Conservation (phyloP, 106 monocot genomes). For the Apostasia ramifera region DNA sequence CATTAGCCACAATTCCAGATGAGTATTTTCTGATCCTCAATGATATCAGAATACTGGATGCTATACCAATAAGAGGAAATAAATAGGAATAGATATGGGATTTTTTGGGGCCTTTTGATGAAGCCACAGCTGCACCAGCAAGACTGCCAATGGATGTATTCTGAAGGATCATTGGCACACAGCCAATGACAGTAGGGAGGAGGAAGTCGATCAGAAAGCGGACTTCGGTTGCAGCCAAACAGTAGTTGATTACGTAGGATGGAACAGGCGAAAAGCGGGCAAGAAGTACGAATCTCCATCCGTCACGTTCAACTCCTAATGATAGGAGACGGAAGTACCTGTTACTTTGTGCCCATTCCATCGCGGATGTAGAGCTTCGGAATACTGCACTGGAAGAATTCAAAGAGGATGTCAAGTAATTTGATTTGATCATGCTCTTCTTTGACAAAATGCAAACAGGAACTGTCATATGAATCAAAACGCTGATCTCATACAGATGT, state of each 20-base stretch:
- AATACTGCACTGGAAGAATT: slow-evolving; percentile 51
- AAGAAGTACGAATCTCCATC: slow-evolving; percentile 91
- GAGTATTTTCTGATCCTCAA: slow-evolving; percentile 83
- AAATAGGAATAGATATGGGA: slow-evolving; percentile 49
- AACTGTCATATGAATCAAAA: not conserved
- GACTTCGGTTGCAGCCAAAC: slow-evolving; percentile 79
- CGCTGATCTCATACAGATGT: not conserved
- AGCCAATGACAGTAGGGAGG: slow-evolving; percentile 74
- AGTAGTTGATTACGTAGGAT: slow-evolving; percentile 90
- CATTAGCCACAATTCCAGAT: slow-evolving; percentile 35
- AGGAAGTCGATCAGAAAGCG: slow-evolving; percentile 82
- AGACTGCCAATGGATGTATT: slow-evolving; percentile 93
- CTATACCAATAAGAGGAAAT: slow-evolving; percentile 72
- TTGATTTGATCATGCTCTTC: too few relatives aligned
- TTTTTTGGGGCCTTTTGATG: slow-evolving; percentile 46
- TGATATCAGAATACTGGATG: slow-evolving; percentile 78
- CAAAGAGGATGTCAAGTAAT: not conserved
- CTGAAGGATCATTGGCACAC: slow-evolving; percentile 95
- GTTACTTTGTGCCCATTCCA: slow-evolving; percentile 52
- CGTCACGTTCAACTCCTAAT: slow-evolving; percentile 78
- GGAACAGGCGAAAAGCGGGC: slow-evolving; percentile 92
- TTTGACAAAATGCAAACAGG: not conserved
- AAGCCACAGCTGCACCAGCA: slow-evolving; percentile 72
- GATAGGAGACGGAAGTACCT: slow-evolving; percentile 67
- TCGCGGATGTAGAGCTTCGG: slow-evolving; percentile 73